phyloP scores from a whole-genome alignment of 2,329 filamentous ascomycete species.

The Pseudogymnoascus sp. region DNA sequence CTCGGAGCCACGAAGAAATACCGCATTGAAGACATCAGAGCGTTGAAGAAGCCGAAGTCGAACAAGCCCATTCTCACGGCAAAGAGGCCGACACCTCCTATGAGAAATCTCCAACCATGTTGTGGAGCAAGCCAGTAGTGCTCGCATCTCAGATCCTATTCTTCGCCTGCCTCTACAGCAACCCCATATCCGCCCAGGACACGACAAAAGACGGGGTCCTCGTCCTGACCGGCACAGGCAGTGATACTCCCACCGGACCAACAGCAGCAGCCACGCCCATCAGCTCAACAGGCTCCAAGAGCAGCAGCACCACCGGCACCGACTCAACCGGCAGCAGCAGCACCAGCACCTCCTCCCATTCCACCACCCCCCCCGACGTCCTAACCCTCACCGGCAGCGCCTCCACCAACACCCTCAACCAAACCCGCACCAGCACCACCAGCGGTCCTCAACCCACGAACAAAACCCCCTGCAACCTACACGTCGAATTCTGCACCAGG shows the following conservation, averaged over 20 bases:
- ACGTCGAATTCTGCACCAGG: slow-evolving; percentile 65
- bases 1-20: too few species aligned
- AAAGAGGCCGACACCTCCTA: background rate
- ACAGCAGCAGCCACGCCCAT: background rate
- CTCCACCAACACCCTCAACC: slow-evolving; percentile 32
- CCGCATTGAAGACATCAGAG: background rate
- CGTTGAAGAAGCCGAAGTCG: background rate
- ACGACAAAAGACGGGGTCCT: background rate
- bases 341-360: slow-evolving; percentile 28
- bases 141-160: slow-evolving; percentile 1
- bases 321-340: slow-evolving; percentile 18
- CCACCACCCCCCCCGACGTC: slow-evolving; percentile 9
- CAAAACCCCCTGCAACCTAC: slow-evolving; percentile 72
- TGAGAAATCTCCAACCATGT: background rate
- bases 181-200: background rate
- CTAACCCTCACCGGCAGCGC: slow-evolving; percentile 16
- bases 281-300: slow-evolving; percentile 12
- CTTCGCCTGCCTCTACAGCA: background rate
- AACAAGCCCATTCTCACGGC: background rate
- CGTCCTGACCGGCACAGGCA: background rate
- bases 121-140: background rate
- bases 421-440: slow-evolving; percentile 38
- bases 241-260: background rate
- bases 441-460: slow-evolving; percentile 47
- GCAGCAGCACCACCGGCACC: slow-evolving; percentile 19